Evolutionary conservation across 306 rosid genomes (phyloP), one percentile per base, ranked within the genome.

Genomic region (Geum urbanum): DNA sequence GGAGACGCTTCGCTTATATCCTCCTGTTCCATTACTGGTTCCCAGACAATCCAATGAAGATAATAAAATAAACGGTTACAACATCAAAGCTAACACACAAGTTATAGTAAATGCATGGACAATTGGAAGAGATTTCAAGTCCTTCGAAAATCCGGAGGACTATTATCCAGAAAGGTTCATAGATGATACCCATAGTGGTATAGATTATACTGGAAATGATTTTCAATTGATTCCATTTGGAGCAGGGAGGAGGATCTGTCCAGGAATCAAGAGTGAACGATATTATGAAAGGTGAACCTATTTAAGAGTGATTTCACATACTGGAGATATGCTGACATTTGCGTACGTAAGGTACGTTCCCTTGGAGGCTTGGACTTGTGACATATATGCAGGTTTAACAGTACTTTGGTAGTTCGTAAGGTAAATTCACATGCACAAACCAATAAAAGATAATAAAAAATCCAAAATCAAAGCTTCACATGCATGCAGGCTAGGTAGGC

Each of bases 51-150:
- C 41, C 0, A 37, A 50, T 9, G 12, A 54, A 18, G 51, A 40
- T 19, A 19, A 40, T 5, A 57, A 52, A 37, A 40, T 53, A n/a
- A 14, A 52, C 4, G 51, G 62, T 2, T 53, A 51, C 40, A 20
- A 12, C 35, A 52, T 69, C 3, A 39, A 51, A 51, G 22, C 40
- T 19, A 69, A 51, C 1, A 73, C 75, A 2, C 67, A 10, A 12
- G 19, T 68, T 4, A 11, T 52, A 10, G 1, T 20, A 15, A 69
- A 7, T 40, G 51, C 40, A 19, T 52, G 63, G 80, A 37, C 79
- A 3, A 68, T 84, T 0, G 83, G 83, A 59, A 72, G 87, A 63
- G 87, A 69, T 54, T 45, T 62, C 48, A 52, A 69, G 19, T 0
- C n/a, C 0, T 37, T 40, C 8, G n/a, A 52, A 35, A 69, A 40